These are phyloP conservation scores for Selenicereus undatus DNA, from an alignment of 148 eudicot genomes.

Conservation along the genomic window DNA sequence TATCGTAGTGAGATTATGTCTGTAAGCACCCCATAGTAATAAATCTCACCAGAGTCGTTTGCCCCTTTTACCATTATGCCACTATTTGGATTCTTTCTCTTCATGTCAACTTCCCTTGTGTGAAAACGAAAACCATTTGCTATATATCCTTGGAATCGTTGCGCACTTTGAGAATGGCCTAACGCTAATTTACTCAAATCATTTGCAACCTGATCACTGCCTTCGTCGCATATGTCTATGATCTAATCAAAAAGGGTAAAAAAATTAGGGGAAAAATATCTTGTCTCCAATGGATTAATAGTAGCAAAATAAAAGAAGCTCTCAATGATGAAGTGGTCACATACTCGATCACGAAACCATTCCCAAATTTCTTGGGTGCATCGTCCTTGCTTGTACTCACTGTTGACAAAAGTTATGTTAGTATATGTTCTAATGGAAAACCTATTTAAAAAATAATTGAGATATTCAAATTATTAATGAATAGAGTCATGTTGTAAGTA, in stretches of 20 bases:
- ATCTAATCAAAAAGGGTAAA: neutral
- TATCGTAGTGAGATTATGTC: too few species aligned
- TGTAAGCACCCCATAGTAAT: too few species aligned
- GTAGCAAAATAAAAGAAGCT: too few species aligned
- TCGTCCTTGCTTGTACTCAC: neutral
- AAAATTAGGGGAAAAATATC: too few species aligned
- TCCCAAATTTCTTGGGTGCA: neutral
- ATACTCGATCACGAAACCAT: slow-evolving; percentile 12
- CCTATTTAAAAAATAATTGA: too few species aligned
- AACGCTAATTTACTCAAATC: neutral
- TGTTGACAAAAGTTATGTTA: neutral
- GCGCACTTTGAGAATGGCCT: neutral
- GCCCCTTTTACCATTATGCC: neutral
- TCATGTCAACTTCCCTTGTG: neutral
- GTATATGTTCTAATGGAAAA: neutral
- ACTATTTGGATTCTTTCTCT: neutral
- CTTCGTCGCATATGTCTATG: neutral
- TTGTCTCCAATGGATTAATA: too few species aligned
- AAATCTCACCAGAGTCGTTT: neutral
- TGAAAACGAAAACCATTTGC: neutral
- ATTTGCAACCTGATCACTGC: neutral
- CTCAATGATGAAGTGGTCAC: neutral
- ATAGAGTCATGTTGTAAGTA: neutral
- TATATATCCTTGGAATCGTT: neutral
- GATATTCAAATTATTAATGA: too few species aligned